Percentiles rank a stretch among this genome's conserved stretches.
These are phyloP conservation scores for Cyberlindnera bimundalis DNA, from an alignment of 805 yeast genomes.

Conservation along the genomic window DNA sequence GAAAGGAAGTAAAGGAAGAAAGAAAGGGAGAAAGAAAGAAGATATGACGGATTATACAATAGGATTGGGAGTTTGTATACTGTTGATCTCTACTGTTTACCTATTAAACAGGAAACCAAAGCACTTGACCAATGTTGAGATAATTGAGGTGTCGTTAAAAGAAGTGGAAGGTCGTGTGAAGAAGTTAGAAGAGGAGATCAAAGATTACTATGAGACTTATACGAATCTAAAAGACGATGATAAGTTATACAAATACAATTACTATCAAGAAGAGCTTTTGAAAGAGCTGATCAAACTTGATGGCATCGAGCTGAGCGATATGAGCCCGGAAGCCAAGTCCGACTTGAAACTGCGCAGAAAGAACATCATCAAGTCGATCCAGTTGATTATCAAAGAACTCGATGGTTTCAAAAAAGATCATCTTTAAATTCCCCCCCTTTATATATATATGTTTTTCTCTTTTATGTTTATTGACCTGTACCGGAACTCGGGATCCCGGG, in stretches of 20 bases:
- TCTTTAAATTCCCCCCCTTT: no score
- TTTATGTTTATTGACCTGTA: no score
- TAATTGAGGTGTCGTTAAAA: slow-evolving; percentile 1
- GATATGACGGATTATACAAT: slow-evolving; percentile 5
- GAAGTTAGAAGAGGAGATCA: slow-evolving; percentile 7
- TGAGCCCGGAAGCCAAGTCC: slow-evolving; percentile 35
- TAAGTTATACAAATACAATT: slow-evolving; percentile 46
- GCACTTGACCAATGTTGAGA: slow-evolving; percentile 3
- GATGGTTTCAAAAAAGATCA: slow-evolving; percentile 17
- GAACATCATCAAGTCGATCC: slow-evolving; percentile 56
- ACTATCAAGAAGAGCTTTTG: slow-evolving; percentile 63
- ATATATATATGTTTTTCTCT: no score
- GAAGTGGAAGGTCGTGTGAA: slow-evolving; percentile 1
- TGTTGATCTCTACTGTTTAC: no score
- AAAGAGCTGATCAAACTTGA: slow-evolving; percentile 66
- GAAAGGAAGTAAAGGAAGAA: no score
- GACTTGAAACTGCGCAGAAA: slow-evolving; percentile 58
- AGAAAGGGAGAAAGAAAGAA: no score
- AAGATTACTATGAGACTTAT: slow-evolving; percentile 10
- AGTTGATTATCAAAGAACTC: slow-evolving; percentile 27
- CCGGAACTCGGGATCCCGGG: background rate
- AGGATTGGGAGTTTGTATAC: no score
- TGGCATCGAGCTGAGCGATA: slow-evolving; percentile 43
- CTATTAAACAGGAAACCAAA: slow-evolving; percentile 1
- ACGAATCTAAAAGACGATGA: slow-evolving; percentile 17